Evolutionary conservation across 2,329 filamentous ascomycete species (phyloP), one percentile per base, ranked within the genome.

Genomic region (Beauveria caledonica): DNA sequence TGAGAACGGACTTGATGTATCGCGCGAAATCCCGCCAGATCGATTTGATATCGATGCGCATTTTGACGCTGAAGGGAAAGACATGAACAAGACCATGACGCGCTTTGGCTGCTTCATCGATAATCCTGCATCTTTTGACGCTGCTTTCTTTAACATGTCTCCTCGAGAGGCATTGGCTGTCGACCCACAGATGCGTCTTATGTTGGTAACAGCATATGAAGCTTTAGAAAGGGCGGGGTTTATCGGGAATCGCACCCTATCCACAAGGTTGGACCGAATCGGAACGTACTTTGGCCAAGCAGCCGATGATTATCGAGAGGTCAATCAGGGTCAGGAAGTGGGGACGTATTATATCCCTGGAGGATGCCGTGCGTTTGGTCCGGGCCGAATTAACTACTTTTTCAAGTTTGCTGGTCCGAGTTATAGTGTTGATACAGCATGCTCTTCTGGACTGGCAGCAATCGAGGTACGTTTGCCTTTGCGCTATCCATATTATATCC

Each of bases 251-350:
- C 29, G 29, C 29, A 33, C 29, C 10, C 29, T 33, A 5, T 33
- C 29, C 29, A 33, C 29, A 29, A 10, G 29, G 29, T 29, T 29
- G 29, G 29, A 33, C 29, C 29, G 29, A 33, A 33, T 33, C 11
- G 89, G 88, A 48, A 87, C 86, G 0, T 92, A 89, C 68, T 91
- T 89, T 63, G 89, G 88, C 29, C 85, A 89, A 68, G 88, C 88
- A 1, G 89, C 86, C 56, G 87, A 92, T 63, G 89, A 92, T 68
- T 92, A 86, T 81, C 81, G 86, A 74, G 89, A 92, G 81, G 85
- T 89, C 62, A 92, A 92, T 69, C 84, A 82, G 10, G 83, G 83
- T 0, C 86, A 92, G 68, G 85, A 89, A 4, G 76, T 84, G 21
- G 76, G 78, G 58, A 82, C 80, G 0, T 83, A 84, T 66, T 81